These are phyloP conservation scores for Xenosphaeropsis pyriputrescens DNA, from an alignment of 2,329 filamentous ascomycete species.

Conservation along the genomic window DNA sequence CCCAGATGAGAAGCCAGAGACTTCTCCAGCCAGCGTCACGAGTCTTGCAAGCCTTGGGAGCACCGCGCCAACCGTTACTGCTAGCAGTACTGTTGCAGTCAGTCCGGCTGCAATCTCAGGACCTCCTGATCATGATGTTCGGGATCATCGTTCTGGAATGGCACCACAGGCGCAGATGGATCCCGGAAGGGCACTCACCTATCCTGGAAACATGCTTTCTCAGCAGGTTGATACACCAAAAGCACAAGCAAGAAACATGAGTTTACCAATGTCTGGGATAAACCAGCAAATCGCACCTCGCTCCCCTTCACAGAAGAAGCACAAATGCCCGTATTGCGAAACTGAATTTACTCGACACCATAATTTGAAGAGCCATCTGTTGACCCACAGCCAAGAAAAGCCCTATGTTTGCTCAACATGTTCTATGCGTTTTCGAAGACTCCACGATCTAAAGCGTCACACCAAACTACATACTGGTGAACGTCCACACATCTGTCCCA, in stretches of 20 bases:
- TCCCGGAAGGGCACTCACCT: conserved; percentile 13
- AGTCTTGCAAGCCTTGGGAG: conserved; percentile 16
- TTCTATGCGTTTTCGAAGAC: conserved; percentile 75
- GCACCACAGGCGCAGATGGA: conserved; percentile 9
- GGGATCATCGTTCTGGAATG: conserved; percentile 9
- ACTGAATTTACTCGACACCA: conserved; percentile 96
- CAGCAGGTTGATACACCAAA: conserved; percentile 10
- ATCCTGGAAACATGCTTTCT: conserved; percentile 15
- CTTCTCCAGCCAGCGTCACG: conserved; percentile 16
- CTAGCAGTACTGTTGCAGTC: conserved; percentile 15
- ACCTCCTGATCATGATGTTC: conserved; percentile 11
- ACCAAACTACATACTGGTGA: conserved; percentile 95
- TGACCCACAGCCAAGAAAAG: conserved; percentile 97
- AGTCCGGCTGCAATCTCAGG: conserved; percentile 14
- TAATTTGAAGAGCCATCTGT: conserved; percentile 90
- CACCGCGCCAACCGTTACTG: conserved; percentile 17
- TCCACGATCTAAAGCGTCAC: conserved; percentile 92
- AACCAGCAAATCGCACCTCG: conserved; percentile 35
- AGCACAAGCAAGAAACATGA: conserved; percentile 32
- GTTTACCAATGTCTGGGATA: conserved; percentile 36
- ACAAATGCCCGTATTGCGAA: conserved; percentile 92
- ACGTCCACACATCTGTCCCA: conserved; percentile 85
- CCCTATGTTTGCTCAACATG: conserved; percentile 92
- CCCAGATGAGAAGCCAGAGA: conserved; percentile 14
- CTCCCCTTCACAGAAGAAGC: conserved; percentile 71